phyloP scores from a whole-genome alignment of 306 rosid genomes.

The Pyrus bretschneideri region DNA sequence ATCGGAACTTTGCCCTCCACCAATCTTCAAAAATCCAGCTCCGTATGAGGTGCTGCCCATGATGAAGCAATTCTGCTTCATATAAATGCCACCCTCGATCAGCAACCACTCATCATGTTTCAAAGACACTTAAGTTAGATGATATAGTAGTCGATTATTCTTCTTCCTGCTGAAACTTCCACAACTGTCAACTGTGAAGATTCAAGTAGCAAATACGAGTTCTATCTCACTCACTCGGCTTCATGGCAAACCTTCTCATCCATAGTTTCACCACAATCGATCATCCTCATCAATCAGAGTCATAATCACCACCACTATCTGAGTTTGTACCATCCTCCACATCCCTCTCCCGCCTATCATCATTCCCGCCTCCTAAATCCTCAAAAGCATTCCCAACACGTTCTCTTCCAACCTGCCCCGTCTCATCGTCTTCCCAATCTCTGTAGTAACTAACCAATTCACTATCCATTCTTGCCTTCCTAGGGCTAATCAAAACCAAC shows the following conservation, averaged over 20 bases:
- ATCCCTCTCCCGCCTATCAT: conserved; percentile 15
- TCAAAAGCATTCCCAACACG: conserved; percentile 33
- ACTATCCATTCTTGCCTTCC: conserved; percentile 57
- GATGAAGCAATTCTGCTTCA: neutral
- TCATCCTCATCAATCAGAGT: conserved; percentile 39
- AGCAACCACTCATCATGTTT: neutral
- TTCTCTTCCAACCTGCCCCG: conserved; percentile 30
- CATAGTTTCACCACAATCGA: conserved; percentile 19
- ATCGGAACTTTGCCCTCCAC: neutral
- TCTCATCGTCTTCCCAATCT: conserved; percentile 52
- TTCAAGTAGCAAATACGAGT: neutral
- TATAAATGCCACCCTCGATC: neutral
- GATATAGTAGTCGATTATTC: neutral
- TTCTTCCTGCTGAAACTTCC: neutral
- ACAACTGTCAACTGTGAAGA: neutral
- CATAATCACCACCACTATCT: conserved; percentile 35
- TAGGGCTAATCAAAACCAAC: conserved; percentile 63
- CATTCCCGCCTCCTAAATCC: conserved; percentile 23
- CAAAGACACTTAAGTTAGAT: neutral
- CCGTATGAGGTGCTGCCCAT: neutral
- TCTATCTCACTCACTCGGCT: neutral
- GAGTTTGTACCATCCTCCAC: conserved; percentile 27
- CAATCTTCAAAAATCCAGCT: neutral
- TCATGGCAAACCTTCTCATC: conserved; percentile 17
- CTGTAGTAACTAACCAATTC: conserved; percentile 61